Base-by-base conservation (phyloP, 495 filamentous ascomycete genomes). In the Rhypophila decipiens region DNA sequence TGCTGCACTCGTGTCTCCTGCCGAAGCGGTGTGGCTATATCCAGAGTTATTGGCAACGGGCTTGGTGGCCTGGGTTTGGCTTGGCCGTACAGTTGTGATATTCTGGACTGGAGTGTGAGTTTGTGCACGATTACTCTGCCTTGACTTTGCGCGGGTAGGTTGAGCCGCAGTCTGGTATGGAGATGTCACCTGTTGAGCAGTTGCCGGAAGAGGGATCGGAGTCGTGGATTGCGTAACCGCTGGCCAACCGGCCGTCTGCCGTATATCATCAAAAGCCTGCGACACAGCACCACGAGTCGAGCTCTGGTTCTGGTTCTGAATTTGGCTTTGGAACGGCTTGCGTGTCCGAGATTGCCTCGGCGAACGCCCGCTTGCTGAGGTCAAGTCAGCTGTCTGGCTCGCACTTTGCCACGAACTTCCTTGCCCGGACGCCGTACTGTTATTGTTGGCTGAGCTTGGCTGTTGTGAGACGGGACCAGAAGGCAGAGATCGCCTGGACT, bases 221-320 rank as follows among this genome's bases (percentile, higher is more conserved):
- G 35, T 13, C 9, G 46, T 29, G n/a, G 58, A 21, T 19, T 55
- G 56, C 20, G 47, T 8, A 2, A 46, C 39, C 11, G 29, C 24
- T 10, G 47, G 24, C 57, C 60, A 61, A 29, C 33, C 50, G 19
- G 58, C 29, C 5, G 50, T n/a, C 39, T 57, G 59, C 15, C 44
- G 61, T 13, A 52, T 2, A 36, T 56, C 54, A 27, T 60, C 56
- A 44, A 55, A 58, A 3, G 50, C 49, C 23, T 52, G 46, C 2
- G 53, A 29, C 11, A 21, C 44, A 2, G 53, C 12, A 15, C 40
- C 27, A 13, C 23, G 42, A 1, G 35, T 42, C 19, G 42, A 17
- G 20, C 43, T 44, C 29, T 42, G 46, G 0, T 35, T 43, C n/a
- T 50, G 15, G 13, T 44, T 40, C 18, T 29, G 46, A 1, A 39